Evolutionary conservation across 306 rosid genomes (phyloP), one percentile per base, ranked within the genome.

Genomic region (Nissolia schottii): DNA sequence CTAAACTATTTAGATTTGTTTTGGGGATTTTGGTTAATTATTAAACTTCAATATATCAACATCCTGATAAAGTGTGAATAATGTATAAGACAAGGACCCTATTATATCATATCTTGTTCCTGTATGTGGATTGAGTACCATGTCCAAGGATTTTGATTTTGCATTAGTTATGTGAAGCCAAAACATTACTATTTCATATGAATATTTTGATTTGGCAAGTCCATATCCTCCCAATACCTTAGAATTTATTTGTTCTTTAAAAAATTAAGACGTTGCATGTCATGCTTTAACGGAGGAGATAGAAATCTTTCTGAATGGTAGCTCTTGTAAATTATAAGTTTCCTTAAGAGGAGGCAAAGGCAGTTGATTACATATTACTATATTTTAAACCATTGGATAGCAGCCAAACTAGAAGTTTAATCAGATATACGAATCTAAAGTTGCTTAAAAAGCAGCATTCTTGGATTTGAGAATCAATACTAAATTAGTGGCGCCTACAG

Each of bases 301-400:
- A 11, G 54, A 15, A 24, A 28, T 71, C 24, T 6, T 49, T 55
- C 22, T 61, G 11, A 70, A 48, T 74, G 58, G 32, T 51, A 65
- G 58, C 60, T 62, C 22, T 34, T 59, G 18, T 60, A 34, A 73
- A 32, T 73, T 64, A 24, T 19, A n/a, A 74, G 38, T 53, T 72
- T 51, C 73, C 71, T 62, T 72, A 31, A 70, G 38, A 66, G 83
- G 48, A 70, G 78, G 68, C 56, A 81, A 64, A 79, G 70, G 48
- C 57, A 48, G 37, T 23, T 41, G 48, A 72, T 63, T 71, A 40
- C 74, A 45, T 9, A 46, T 10, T n/a, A n/a, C 27, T 65, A 49
- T 14, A 60, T 46, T 35, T 43, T 56, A 61, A 49, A 41, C 67
- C 27, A 64, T 31, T 48, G 45, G 61, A 74, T 34, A 56, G 41